phyloP scores from a whole-genome alignment of 208 protist species.

The Leptomonas seymouri region DNA sequence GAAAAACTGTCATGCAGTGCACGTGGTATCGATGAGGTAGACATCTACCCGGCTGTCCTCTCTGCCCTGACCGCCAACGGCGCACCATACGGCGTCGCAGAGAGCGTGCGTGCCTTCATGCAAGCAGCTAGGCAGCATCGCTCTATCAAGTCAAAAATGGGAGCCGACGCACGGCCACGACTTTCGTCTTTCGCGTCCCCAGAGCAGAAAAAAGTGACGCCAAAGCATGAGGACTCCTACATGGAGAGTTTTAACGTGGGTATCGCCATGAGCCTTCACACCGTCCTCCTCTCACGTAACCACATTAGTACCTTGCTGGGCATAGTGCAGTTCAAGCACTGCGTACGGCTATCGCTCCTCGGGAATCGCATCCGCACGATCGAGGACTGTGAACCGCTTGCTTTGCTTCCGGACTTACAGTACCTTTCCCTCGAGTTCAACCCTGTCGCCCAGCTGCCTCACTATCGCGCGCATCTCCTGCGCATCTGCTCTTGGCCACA shows the following conservation, averaged over 20 bases:
- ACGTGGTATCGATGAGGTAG: slow-evolving; percentile 63
- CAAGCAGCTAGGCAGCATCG: not conserved
- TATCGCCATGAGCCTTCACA: slow-evolving; percentile 73
- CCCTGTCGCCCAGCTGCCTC: slow-evolving; percentile 71
- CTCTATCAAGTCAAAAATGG: not conserved
- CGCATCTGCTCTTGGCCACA: slow-evolving; percentile 81
- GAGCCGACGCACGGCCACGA: not conserved
- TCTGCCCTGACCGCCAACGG: slow-evolving; percentile 48
- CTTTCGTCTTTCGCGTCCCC: too few relatives aligned
- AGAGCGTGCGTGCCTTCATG: slow-evolving; percentile 19
- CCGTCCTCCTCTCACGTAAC: slow-evolving; percentile 82
- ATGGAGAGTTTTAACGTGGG: slow-evolving; percentile 56
- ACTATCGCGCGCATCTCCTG: slow-evolving; percentile 84
- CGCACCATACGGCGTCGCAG: slow-evolving; percentile 23
- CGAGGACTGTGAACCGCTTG: slow-evolving; percentile 81
- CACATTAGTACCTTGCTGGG: slow-evolving; percentile 59
- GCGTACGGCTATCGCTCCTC: slow-evolving; percentile 77
- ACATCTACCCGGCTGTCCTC: slow-evolving; percentile 68
- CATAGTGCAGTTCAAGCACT: slow-evolving; percentile 81
- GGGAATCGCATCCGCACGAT: slow-evolving; percentile 76
- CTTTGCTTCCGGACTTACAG: slow-evolving; percentile 64
- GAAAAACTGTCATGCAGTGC: slow-evolving; percentile 72
- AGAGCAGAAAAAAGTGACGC: too few relatives aligned
- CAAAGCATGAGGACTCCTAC: slow-evolving; percentile 21
- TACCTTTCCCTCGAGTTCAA: slow-evolving; percentile 87